Conservation (phyloP, 331 rosid genomes). For the Quercus tomentella region DNA sequence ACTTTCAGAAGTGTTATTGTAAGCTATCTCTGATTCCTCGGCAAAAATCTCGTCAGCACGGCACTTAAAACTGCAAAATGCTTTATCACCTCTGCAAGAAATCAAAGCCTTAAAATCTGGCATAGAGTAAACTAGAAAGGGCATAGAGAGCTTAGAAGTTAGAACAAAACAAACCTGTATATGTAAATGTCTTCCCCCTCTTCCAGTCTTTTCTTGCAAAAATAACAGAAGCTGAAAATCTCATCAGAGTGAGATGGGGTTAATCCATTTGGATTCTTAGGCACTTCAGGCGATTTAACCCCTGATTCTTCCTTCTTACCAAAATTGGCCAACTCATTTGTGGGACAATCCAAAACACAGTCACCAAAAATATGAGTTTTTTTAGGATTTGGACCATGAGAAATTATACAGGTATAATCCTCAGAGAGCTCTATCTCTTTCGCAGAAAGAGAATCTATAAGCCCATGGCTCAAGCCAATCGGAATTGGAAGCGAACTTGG, state of each 20-base stretch:
- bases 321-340: constrained; percentile 44
- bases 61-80: constrained; percentile 57
- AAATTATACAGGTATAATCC: constrained; percentile 92
- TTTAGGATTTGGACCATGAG: constrained; percentile 90
- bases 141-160: not conserved
- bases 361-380: constrained; percentile 82
- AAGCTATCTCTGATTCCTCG: constrained; percentile 38
- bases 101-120: constrained; percentile 1
- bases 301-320: constrained; percentile 38
- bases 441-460: constrained; percentile 58
- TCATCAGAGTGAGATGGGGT: constrained; percentile 9
- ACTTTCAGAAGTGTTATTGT: constrained; percentile 29
- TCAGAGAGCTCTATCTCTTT: constrained; percentile 86
- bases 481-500: constrained; percentile 63
- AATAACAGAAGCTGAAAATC: constrained; percentile 33
- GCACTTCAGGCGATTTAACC: constrained; percentile 29
- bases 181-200: constrained; percentile 37
- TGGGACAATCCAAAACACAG: constrained; percentile 70
- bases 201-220: constrained; percentile 50
- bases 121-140: not conserved
- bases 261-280: constrained; percentile 27
- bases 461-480: constrained; percentile 39
- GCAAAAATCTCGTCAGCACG: constrained; percentile 34
- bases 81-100: constrained; percentile 49
- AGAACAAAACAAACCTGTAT: constrained; percentile 44